A percentile compares a stretch with the other conserved stretches of the same genome.
Evolutionary conservation across 306 rosid species (phyloP).

Genomic region (Pachyrhizus erosus): DNA sequence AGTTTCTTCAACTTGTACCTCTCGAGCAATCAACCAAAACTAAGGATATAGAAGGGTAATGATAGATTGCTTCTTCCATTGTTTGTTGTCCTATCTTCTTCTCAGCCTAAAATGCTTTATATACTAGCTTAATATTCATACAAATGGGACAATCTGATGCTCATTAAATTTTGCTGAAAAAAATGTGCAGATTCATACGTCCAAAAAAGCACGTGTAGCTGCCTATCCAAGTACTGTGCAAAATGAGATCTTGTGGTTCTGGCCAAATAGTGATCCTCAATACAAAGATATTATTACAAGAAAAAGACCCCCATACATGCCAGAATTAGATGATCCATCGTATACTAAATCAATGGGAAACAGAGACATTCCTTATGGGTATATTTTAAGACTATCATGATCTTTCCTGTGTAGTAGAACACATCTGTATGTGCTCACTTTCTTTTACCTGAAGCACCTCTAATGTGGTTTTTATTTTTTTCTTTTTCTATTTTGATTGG

Average conservation of each 20-base stretch:
- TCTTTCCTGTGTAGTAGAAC: slow-evolving; percentile 6
- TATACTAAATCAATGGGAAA: slow-evolving; percentile 62
- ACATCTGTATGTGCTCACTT: not conserved
- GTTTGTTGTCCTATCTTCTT: slow-evolving; percentile 24
- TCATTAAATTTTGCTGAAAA: slow-evolving; percentile 34
- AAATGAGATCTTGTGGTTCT: slow-evolving; percentile 81
- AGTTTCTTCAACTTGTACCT: not conserved
- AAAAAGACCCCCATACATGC: slow-evolving; percentile 69
- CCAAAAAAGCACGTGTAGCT: slow-evolving; percentile 80
- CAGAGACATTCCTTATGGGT: slow-evolving; percentile 89
- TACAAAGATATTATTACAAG: slow-evolving; percentile 67
- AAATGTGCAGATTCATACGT: slow-evolving; percentile 70
- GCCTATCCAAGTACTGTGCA: slow-evolving; percentile 83
- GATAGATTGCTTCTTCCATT: slow-evolving; percentile 15
- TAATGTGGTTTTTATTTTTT: not conserved
- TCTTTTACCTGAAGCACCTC: slow-evolving; percentile 9
- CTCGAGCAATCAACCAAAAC: not conserved
- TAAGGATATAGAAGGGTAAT: slow-evolving; percentile 1
- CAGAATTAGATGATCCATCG: slow-evolving; percentile 80
- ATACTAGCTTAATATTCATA: not conserved
- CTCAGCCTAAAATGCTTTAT: not conserved
- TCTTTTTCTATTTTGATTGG: not conserved
- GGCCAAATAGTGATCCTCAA: slow-evolving; percentile 88
- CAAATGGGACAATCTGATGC: slow-evolving; percentile 15
- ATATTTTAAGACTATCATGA: slow-evolving; percentile 34